phyloP scores from a whole-genome alignment of 306 rosid species.

The Ziziphus jujuba region DNA sequence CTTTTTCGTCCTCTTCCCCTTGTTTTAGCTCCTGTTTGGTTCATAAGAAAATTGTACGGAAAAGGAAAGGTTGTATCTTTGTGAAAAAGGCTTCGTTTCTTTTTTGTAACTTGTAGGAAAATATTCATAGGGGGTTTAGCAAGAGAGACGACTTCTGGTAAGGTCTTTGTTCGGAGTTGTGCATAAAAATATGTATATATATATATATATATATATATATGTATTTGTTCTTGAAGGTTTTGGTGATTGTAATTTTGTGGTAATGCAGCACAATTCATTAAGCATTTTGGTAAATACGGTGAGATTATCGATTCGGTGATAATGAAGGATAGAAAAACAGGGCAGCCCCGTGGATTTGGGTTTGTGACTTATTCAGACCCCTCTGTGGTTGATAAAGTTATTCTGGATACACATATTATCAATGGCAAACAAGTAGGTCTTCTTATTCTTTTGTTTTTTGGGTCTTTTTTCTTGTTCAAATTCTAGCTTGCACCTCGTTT shows the following conservation, averaged over 20 bases:
- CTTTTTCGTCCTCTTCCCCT: background rate
- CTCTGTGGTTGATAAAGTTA: constrained; percentile 86
- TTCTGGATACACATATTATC: constrained; percentile 74
- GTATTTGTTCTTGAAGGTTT: background rate
- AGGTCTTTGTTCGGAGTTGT: constrained; percentile 38
- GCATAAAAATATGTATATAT: no score
- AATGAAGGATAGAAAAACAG: constrained; percentile 93
- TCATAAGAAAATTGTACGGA: constrained; percentile 6
- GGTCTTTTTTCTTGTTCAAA: background rate
- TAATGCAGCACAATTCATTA: constrained; percentile 75
- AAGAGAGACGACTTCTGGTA: constrained; percentile 89
- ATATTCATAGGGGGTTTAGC: constrained; percentile 97
- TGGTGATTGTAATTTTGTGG: constrained; percentile 21
- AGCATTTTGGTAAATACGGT: constrained; percentile 85
- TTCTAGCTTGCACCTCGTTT: background rate
- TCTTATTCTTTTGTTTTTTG: background rate
- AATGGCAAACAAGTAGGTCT: constrained; percentile 76
- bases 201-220: no score
- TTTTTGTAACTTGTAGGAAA: constrained; percentile 72
- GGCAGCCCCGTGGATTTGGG: constrained; percentile 95
- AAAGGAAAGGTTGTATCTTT: constrained; percentile 14
- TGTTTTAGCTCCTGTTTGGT: constrained; percentile 7
- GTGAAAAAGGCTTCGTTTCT: constrained; percentile 19
- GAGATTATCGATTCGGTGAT: constrained; percentile 85
- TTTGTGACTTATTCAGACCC: constrained; percentile 84